phyloP scores from a whole-genome alignment of 495 filamentous ascomycete genomes.

The Daldinia childiae region DNA sequence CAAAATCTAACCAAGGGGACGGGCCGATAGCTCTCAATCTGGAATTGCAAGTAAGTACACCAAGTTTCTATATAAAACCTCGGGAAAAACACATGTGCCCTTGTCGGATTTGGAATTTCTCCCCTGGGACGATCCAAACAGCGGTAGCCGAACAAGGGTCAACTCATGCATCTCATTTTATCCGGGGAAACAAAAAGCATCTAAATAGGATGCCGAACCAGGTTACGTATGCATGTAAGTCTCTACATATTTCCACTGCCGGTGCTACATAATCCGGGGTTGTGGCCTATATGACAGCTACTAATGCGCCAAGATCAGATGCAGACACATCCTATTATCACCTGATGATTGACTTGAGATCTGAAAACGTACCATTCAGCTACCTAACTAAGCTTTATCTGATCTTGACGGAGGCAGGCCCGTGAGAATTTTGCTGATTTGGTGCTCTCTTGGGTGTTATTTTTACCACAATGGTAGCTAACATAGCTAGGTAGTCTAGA shows the following conservation, averaged over 20 bases:
- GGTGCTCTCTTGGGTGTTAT: slow-evolving; percentile 4
- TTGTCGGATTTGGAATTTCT: slow-evolving; percentile 31
- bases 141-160: slow-evolving; percentile 7
- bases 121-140: neutral
- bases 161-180: slow-evolving; percentile 23
- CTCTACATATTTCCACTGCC: slow-evolving; percentile 29
- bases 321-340: slow-evolving; percentile 20
- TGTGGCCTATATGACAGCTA: slow-evolving; percentile 4
- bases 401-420: neutral
- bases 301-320: slow-evolving; percentile 20
- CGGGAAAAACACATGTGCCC: neutral
- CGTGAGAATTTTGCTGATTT: neutral
- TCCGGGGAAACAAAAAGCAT: slow-evolving; percentile 13
- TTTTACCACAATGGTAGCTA: neutral
- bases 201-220: slow-evolving; percentile 11
- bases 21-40: neutral
- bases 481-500: neutral
- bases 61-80: neutral
- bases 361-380: neutral
- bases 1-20: slow-evolving; percentile 5
- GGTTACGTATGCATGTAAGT: slow-evolving; percentile 23
- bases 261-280: slow-evolving; percentile 9
- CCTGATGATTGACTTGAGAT: slow-evolving; percentile 10
- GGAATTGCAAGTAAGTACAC: neutral
- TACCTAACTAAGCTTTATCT: neutral